Evolutionary conservation across 176 grass and related monocot species (phyloP), one percentile per base, ranked within the genome.

Genomic region (Ananas comosus): DNA sequence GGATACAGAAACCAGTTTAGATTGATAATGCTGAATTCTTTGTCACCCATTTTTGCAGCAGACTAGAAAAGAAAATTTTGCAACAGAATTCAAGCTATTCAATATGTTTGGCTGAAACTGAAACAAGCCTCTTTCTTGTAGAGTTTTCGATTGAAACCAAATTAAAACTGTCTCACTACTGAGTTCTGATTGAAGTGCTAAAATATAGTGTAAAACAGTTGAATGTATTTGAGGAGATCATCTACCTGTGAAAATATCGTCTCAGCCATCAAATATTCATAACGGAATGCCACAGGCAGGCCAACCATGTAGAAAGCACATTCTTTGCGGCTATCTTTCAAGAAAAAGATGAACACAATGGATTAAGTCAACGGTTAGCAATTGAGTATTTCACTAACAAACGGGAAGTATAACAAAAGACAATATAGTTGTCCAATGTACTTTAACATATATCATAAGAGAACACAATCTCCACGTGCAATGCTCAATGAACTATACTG

Each of bases 161-260:
- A 42, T 42, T 42, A 42, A 42, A 42, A 4, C 33, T 6, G 33
- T 42, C 29, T 27, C 25, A 27, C 25, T 27, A 1, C 25, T 27
- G 25, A 33, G 29, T 33, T 33, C 29, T 42, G 33, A 42, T 42
- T 42, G 33, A 42, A 42, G 33, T 42, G 33, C 33, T 42, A 42
- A 1, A 42, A 42, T 42, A 42, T 42, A 42, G 33, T 42, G 33
- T 42, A 42, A 42, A 67, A 10, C 13, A 13, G 53, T 51, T 51
- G 11, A 59, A 74, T 13, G 12, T 56, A 57, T 51, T 69, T 49
- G 71, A 74, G 47, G 49, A 59, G 72, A 67, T 68, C 6, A 17
- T 75, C 17, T 82, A 99, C 94, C 94, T 99, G 94, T 64, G 94
- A 99, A 88, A 93, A 99, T 88, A 99, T 99, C 53, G 89, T 99